These are phyloP conservation scores for Tilletia setariae DNA, from an alignment of 1,284 basidiomycete genomes.

Conservation along the genomic window DNA sequence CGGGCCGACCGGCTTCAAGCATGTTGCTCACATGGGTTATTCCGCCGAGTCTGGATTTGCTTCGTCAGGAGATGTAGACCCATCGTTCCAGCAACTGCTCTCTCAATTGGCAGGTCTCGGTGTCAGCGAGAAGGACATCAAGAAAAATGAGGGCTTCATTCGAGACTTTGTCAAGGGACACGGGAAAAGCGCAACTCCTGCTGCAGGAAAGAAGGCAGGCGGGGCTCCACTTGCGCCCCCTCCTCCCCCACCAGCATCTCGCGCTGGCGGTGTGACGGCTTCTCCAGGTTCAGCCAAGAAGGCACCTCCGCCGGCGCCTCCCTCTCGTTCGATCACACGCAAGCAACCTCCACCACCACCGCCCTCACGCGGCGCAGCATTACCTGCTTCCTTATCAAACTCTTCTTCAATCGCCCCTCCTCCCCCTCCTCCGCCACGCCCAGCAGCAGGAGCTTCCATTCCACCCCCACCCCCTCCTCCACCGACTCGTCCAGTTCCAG, in stretches of 20 bases:
- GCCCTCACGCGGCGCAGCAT: slow-evolving; percentile 55
- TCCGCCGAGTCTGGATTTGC: slow-evolving; percentile 76
- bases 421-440: slow-evolving; percentile 52
- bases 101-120: slow-evolving; percentile 70
- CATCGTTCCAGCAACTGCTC: slow-evolving; percentile 80
- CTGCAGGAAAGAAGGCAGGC: not conserved
- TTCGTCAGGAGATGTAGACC: slow-evolving; percentile 81
- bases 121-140: slow-evolving; percentile 61
- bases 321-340: slow-evolving; percentile 22
- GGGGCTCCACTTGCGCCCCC: slow-evolving; percentile 26
- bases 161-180: slow-evolving; percentile 72
- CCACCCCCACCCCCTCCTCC: slow-evolving; percentile 22
- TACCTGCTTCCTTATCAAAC: slow-evolving; percentile 32
- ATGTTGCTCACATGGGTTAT: slow-evolving; percentile 94
- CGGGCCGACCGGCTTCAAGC: slow-evolving; percentile 73
- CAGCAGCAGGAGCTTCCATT: slow-evolving; percentile 17
- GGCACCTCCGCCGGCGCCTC: slow-evolving; percentile 35
- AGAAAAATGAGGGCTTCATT: slow-evolving; percentile 83
- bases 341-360: slow-evolving; percentile 53
- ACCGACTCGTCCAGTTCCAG: not conserved
- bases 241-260: slow-evolving; percentile 36
- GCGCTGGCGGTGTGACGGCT: slow-evolving; percentile 15
- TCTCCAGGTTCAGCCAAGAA: slow-evolving; percentile 2
- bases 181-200: slow-evolving; percentile 49
- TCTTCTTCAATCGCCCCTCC: slow-evolving; percentile 51